Evolutionary conservation across 2,329 filamentous ascomycete species (phyloP).

Genomic region (Claviceps capensis): DNA sequence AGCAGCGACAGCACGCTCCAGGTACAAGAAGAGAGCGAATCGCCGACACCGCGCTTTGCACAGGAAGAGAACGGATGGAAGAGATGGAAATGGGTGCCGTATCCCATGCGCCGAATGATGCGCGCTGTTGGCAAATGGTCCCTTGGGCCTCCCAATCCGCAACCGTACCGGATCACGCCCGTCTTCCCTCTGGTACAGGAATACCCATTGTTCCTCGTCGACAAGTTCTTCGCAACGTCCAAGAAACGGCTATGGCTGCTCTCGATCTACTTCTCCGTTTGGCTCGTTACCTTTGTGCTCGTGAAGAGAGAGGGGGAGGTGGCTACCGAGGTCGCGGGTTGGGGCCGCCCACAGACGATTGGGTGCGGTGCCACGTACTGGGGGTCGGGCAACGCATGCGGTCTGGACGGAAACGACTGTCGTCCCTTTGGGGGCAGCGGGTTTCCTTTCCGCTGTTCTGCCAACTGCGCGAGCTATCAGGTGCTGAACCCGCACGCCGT

Average conservation of each 20-base stretch:
- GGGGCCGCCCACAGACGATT: constrained; percentile 51
- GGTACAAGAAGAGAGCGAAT: constrained; percentile 26
- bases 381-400: constrained; percentile 57
- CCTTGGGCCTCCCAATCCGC: constrained; percentile 40
- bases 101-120: constrained; percentile 33
- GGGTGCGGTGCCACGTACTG: constrained; percentile 59
- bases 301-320: constrained; percentile 51
- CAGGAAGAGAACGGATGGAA: constrained; percentile 37
- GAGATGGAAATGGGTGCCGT: constrained; percentile 45
- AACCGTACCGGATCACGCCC: constrained; percentile 35
- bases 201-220: constrained; percentile 48
- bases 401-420: constrained; percentile 60
- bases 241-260: constrained; percentile 47
- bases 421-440: constrained; percentile 59
- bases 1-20: constrained; percentile 24
- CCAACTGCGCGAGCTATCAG: constrained; percentile 51
- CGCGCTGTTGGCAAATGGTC: constrained; percentile 35
- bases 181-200: constrained; percentile 54
- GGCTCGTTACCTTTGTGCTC: constrained; percentile 56
- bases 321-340: constrained; percentile 49
- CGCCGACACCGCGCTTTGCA: constrained; percentile 45
- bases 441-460: constrained; percentile 63
- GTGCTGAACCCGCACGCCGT: constrained; percentile 63
- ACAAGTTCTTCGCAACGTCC: constrained; percentile 45
- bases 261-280: constrained; percentile 46